Base-by-base conservation (phyloP, 495 filamentous ascomycete genomes). In the Chlorociboria aeruginascens region DNA sequence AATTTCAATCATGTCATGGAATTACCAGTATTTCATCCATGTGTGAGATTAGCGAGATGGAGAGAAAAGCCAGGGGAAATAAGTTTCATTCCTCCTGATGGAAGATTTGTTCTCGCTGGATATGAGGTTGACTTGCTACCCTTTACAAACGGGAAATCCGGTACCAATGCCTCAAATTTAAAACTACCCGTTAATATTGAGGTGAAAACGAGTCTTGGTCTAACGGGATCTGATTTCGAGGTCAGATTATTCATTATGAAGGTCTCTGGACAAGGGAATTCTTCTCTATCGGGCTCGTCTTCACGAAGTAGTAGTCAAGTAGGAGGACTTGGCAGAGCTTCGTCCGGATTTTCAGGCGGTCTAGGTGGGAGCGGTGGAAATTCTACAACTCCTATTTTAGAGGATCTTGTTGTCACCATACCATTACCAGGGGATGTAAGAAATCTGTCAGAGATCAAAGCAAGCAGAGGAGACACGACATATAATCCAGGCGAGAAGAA, bases 21-120 rank as follows among this genome's bases (percentile, higher is more conserved):
- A 48, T 66, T 95, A n/a, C 90, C 90, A 0, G 89, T 95, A 0
- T 99, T 99, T 59, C 92, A 99, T 58, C 92, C 92, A 1, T 97
- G 89, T 61, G 92, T 99, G 8, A 73, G 93, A 13, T 66, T 97
- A 14, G 81, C 79, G 14, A 69, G 78, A 33, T 99, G 92, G 92
- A 76, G 80, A 46, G 87, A 94, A 48, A 75, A 74, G 33, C 89
- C 92, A 0, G 92, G 92, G 1, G 83, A 94, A 53, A 72, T 99
- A 13, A 90, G 85, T 61, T 99, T 97, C 60, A 77, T 99, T 14
- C 92, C 92, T 8, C 92, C 92, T 1, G 92, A 99, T 61, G 92
- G 92, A 14, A 75, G 85, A n/a, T 98, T 97, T 60, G 85, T 92
- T 10, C 73, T 98, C 8, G 88, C 87, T 25, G 89, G 89, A 3